These are phyloP conservation scores for Pichia eremophila DNA, from an alignment of 805 yeast genomes.

Conservation along the genomic window DNA sequence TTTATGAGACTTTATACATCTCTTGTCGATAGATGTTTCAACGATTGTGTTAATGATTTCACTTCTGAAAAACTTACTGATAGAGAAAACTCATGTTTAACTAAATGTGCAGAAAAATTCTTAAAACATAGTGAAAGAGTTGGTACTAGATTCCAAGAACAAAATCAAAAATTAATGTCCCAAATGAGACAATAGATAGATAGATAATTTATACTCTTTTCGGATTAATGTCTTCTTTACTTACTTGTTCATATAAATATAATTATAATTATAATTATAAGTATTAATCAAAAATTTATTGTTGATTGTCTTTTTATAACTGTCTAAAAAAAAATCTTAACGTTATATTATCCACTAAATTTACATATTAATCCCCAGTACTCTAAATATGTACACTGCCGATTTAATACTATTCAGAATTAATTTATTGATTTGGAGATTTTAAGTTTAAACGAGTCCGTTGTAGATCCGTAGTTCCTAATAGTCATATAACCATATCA, in stretches of 20 bases:
- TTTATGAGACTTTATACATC: constrained; percentile 95
- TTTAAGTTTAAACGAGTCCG: too few species aligned
- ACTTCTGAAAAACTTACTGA: constrained; percentile 80
- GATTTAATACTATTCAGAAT: too few species aligned
- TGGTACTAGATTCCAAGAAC: constrained; percentile 98
- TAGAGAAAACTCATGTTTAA: constrained; percentile 78
- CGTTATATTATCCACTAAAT: too few species aligned
- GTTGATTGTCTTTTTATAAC: too few species aligned
- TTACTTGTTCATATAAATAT: background rate
- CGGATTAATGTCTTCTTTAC: background rate
- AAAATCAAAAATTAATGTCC: constrained; percentile 69
- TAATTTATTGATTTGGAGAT: background rate
- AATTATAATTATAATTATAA: too few species aligned
- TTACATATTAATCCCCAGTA: too few species aligned
- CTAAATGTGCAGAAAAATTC: constrained; percentile 94
- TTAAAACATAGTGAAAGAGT: constrained; percentile 97
- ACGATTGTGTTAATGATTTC: constrained; percentile 96
- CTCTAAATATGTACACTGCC: too few species aligned
- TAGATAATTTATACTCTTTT: background rate
- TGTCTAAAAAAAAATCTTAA: too few species aligned
- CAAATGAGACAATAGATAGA: constrained; percentile 30
- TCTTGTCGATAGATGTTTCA: constrained; percentile 93
- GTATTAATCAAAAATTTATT: background rate
- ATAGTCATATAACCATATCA: background rate
- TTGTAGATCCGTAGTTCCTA: too few species aligned